phyloP scores from a whole-genome alignment of 345 rosid genomes.

The Anastatica hierochuntica region DNA sequence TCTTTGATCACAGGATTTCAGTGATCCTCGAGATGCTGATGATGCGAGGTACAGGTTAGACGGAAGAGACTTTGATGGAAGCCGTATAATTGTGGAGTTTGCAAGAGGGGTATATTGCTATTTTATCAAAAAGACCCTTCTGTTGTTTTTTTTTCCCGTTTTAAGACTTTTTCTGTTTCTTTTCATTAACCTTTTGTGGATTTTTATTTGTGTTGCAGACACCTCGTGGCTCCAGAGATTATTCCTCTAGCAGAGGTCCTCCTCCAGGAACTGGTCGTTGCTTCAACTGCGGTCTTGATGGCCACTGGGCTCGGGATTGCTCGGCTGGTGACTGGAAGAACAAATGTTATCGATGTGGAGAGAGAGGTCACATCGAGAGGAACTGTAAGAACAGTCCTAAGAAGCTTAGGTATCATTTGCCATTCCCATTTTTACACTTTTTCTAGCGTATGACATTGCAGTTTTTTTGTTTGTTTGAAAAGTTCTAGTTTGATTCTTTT shows the following conservation, averaged over 20 bases:
- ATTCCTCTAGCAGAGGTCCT: slow-evolving; percentile 62
- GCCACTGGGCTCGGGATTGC: slow-evolving; percentile 97
- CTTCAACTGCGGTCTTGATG: slow-evolving; percentile 93
- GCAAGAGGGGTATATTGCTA: slow-evolving; percentile 59
- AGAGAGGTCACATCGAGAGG: slow-evolving; percentile 88
- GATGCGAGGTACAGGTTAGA: slow-evolving; percentile 77
- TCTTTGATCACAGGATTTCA: slow-evolving; percentile 61
- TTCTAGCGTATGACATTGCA: not conserved
- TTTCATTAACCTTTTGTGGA: slow-evolving; percentile 1
- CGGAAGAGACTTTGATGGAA: slow-evolving; percentile 77
- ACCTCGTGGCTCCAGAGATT: slow-evolving; percentile 66
- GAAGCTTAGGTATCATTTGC: slow-evolving; percentile 42
- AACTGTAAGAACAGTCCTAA: slow-evolving; percentile 77
- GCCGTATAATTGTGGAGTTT: slow-evolving; percentile 86
- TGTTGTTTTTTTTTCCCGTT: too few species aligned
- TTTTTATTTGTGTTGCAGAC: slow-evolving; percentile 28
- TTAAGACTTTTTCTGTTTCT: not conserved
- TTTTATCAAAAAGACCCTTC: not conserved
- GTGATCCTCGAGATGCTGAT: slow-evolving; percentile 92
- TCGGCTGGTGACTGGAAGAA: slow-evolving; percentile 97
- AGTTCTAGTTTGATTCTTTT: not conserved
- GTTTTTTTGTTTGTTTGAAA: not conserved
- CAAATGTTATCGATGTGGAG: slow-evolving; percentile 95
- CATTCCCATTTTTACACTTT: not conserved
- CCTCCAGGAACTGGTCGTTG: slow-evolving; percentile 97